A percentile compares a stretch with the other conserved stretches of the same genome.
Evolutionary conservation across 352 stramenopile species (phyloP).

Genomic region (Globisporangium okanoganense): DNA sequence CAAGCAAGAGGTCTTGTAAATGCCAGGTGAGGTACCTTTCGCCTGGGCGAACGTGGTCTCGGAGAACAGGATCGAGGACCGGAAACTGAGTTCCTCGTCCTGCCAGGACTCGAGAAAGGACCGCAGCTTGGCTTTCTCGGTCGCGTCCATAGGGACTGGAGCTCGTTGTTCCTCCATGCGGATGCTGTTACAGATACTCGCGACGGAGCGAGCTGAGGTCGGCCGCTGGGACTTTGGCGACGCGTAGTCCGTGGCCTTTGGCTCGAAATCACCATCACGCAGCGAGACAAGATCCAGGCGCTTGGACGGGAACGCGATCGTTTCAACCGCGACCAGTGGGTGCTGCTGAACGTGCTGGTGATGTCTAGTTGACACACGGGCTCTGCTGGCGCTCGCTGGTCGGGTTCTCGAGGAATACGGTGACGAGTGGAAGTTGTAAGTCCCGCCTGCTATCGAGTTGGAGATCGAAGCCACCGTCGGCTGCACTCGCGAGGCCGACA

Average conservation of each 20-base stretch:
- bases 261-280: not conserved
- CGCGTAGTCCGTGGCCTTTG: not conserved
- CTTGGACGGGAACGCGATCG: constrained; percentile 2
- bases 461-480: constrained; percentile 18
- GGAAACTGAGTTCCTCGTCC: constrained; percentile 41
- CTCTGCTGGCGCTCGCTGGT: constrained; percentile 16
- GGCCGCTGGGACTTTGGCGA: not conserved
- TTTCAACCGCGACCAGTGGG: constrained; percentile 1
- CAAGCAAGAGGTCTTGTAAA: not conserved
- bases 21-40: constrained; percentile 28
- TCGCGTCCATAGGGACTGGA: not conserved
- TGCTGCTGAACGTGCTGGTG: not conserved
- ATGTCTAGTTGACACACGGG: not conserved
- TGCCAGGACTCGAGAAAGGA: constrained; percentile 53
- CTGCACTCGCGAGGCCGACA: constrained; percentile 31
- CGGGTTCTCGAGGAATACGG: not conserved
- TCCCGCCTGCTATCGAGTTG: not conserved
- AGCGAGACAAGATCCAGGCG: not conserved
- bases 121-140: constrained; percentile 37
- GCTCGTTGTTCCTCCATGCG: constrained; percentile 3
- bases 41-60: constrained; percentile 57
- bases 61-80: constrained; percentile 56
- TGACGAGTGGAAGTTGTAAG: not conserved
- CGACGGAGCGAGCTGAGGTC: not conserved
- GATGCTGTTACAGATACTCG: constrained; percentile 5